These are phyloP conservation scores for Tuber magnatum DNA, from an alignment of 495 filamentous ascomycete genomes.

Conservation along the genomic window DNA sequence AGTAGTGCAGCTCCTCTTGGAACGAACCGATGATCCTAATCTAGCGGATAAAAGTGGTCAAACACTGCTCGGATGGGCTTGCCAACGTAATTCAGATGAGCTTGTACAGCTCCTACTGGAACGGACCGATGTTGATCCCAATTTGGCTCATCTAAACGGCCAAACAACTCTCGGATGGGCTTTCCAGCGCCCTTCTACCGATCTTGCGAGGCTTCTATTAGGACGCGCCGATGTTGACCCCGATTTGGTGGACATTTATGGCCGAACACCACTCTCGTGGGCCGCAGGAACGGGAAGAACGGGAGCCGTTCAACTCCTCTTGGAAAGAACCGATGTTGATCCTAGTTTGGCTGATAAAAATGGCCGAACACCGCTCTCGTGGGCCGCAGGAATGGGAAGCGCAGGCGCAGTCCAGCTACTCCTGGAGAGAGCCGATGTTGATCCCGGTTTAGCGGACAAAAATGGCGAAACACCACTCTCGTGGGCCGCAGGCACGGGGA, in stretches of 20 bases:
- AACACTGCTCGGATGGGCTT: no score
- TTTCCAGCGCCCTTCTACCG: neutral
- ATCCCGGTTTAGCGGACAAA: slow-evolving; percentile 21
- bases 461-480: slow-evolving; percentile 22
- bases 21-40: no score
- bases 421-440: slow-evolving; percentile 13
- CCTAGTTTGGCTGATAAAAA: neutral
- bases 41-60: no score
- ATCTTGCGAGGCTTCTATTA: slow-evolving; percentile 29
- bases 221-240: slow-evolving; percentile 13
- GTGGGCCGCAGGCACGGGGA: slow-evolving; percentile 19
- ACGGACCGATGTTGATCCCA: slow-evolving; percentile 13
- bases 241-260: slow-evolving; percentile 17
- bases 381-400: slow-evolving; percentile 22
- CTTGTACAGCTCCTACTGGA: slow-evolving; percentile 8
- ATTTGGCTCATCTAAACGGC: slow-evolving; percentile 16
- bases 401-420: slow-evolving; percentile 32
- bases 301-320: slow-evolving; percentile 3
- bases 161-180: slow-evolving; percentile 27
- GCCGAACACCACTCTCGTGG: slow-evolving; percentile 24
- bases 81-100: no score
- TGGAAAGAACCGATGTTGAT: slow-evolving; percentile 13
- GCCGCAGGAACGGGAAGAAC: slow-evolving; percentile 13
- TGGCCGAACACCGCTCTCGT: slow-evolving; percentile 13
- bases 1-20: no score